Evolutionary conservation across 1,284 basidiomycete genomes (phyloP).

Genomic region (Trichosporon ovoides): DNA sequence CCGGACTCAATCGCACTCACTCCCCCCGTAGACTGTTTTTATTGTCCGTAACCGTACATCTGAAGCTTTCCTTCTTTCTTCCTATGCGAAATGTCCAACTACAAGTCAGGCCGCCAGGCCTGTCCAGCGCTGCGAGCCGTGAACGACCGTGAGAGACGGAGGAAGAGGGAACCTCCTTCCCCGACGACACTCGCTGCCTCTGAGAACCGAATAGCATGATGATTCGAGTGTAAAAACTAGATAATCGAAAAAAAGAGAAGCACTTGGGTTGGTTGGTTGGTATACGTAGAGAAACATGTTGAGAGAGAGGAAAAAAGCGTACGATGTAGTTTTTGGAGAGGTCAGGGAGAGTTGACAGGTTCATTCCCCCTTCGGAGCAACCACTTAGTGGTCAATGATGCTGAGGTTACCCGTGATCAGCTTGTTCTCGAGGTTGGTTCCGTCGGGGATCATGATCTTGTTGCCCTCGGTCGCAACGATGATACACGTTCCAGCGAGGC

Average conservation of each 20-base stretch:
- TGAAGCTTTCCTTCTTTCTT: background rate
- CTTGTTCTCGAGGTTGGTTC: conserved; percentile 87
- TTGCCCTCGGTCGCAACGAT: conserved; percentile 88
- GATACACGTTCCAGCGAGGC: conserved; percentile 79
- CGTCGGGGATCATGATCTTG: conserved; percentile 92
- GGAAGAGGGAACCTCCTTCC: no score
- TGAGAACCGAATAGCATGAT: conserved; percentile 1
- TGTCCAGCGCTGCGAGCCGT: no score
- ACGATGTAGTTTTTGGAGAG: no score
- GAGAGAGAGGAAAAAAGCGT: background rate
- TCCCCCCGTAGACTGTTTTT: no score
- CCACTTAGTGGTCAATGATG: conserved; percentile 54
- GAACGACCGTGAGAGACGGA: no score
- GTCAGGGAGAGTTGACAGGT: background rate
- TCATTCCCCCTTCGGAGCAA: background rate
- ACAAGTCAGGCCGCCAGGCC: no score
- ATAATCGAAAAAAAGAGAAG: background rate
- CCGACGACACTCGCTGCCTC: no score
- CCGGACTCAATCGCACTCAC: no score
- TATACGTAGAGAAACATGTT: background rate
- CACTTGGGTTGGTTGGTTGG: background rate
- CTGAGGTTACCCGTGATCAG: conserved; percentile 57
- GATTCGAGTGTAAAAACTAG: no score
- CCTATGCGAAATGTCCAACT: background rate
- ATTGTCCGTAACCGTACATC: background rate